Conservation (phyloP, 768 basidiomycete species). For the Suillus americanus region DNA sequence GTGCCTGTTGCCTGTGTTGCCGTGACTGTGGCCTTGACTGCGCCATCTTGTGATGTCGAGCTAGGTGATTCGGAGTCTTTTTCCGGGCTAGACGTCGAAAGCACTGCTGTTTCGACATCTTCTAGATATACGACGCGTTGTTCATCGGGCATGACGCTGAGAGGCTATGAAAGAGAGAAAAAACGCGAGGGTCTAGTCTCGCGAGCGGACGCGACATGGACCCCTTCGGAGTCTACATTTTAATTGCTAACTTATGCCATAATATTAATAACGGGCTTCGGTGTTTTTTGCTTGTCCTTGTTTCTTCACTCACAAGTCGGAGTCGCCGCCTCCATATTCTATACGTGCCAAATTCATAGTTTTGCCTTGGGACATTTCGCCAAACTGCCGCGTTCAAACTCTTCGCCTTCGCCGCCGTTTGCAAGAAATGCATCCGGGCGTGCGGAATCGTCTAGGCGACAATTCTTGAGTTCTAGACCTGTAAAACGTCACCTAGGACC, state of each 20-base stretch:
- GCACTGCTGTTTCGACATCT: slow-evolving; percentile 37
- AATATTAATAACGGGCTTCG: not conserved
- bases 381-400: slow-evolving; percentile 80
- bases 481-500: slow-evolving; percentile 26
- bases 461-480: slow-evolving; percentile 29
- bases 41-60: slow-evolving; percentile 22
- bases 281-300: slow-evolving; percentile 4
- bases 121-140: slow-evolving; percentile 41
- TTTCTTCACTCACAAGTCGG: not conserved
- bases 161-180: slow-evolving; percentile 10
- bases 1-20: slow-evolving; percentile 22
- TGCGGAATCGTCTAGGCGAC: slow-evolving; percentile 44
- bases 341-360: not conserved
- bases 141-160: slow-evolving; percentile 23
- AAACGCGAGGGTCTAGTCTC: not conserved
- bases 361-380: slow-evolving; percentile 15
- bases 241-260: not conserved
- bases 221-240: not conserved
- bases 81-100: slow-evolving; percentile 6
- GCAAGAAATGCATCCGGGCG: slow-evolving; percentile 53
- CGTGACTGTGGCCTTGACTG: slow-evolving; percentile 13
- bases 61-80: slow-evolving; percentile 17
- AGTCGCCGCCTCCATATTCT: not conserved
- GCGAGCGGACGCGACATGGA: not conserved
- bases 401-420: slow-evolving; percentile 73